Evolutionary conservation across 352 stramenopile genomes (phyloP).

Genomic region (Albugo laibachii): DNA sequence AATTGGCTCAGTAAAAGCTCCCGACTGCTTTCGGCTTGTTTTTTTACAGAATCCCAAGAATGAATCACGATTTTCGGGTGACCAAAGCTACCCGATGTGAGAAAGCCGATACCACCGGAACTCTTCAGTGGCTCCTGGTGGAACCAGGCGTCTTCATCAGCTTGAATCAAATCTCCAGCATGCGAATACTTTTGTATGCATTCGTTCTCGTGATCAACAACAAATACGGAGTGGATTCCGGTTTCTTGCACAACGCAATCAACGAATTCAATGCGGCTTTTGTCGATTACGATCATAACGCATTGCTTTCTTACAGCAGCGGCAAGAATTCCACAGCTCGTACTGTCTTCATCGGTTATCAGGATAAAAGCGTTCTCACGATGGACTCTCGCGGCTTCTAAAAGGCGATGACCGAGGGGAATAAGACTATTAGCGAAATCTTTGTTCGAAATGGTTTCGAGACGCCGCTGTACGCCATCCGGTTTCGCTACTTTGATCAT

Average conservation of each 20-base stretch:
- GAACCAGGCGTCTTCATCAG: conserved; percentile 13
- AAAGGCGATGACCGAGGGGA: conserved; percentile 22
- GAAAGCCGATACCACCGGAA: conserved; percentile 35
- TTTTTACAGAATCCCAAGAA: conserved; percentile 49
- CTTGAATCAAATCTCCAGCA: background rate
- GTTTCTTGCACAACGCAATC: conserved; percentile 29
- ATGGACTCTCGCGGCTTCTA: conserved; percentile 15
- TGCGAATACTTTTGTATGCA: conserved; percentile 6
- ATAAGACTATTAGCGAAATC: too few species aligned
- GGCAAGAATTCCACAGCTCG: conserved; percentile 51
- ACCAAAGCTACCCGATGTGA: conserved; percentile 68
- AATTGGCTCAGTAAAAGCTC: conserved; percentile 15
- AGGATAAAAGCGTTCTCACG: conserved; percentile 33
- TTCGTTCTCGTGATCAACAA: conserved; percentile 15
- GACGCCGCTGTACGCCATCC: background rate
- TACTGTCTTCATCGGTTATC: conserved; percentile 47
- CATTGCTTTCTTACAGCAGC: conserved; percentile 39
- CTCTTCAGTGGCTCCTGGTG: conserved; percentile 10
- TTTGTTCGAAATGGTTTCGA: too few species aligned
- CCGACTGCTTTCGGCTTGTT: conserved; percentile 63
- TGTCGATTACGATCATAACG: conserved; percentile 28
- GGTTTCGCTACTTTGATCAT: conserved; percentile 17
- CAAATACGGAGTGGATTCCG: conserved; percentile 31
- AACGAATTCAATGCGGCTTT: conserved; percentile 25
- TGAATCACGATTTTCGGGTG: conserved; percentile 56